Percentiles rank a stretch among this genome's conserved stretches.
These are phyloP conservation scores for Corynascus novoguineensis DNA, from an alignment of 495 filamentous ascomycete species.

Conservation along the genomic window DNA sequence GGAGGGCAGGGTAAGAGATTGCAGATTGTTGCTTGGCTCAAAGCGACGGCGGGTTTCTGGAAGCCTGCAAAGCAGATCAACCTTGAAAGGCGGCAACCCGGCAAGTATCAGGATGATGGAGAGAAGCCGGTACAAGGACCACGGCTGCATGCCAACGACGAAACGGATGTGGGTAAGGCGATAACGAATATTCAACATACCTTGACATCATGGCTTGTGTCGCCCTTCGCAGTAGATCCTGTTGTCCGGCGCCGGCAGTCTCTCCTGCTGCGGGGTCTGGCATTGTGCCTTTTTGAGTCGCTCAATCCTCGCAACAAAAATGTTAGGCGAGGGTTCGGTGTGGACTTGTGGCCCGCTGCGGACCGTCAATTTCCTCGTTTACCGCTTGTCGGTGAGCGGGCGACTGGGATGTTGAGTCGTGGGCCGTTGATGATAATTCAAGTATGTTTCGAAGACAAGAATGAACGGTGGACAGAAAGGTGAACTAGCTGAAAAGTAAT, in stretches of 20 bases:
- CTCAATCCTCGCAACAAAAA: conserved; percentile 18
- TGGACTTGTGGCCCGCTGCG: conserved; percentile 9
- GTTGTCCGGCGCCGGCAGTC: conserved; percentile 29
- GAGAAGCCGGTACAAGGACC: conserved; percentile 15
- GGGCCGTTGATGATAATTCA: background rate
- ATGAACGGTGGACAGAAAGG: background rate
- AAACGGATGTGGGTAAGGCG: background rate
- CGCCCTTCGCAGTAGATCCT: conserved; percentile 50
- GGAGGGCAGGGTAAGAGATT: conserved; percentile 4
- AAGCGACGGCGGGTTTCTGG: conserved; percentile 22
- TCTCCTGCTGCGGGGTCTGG: conserved; percentile 28
- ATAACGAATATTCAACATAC: conserved; percentile 36
- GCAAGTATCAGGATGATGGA: conserved; percentile 19
- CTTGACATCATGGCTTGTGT: conserved; percentile 56
- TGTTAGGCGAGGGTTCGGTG: conserved; percentile 14
- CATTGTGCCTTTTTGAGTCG: conserved; percentile 26
- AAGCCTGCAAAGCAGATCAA: conserved; percentile 22
- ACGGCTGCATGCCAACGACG: conserved; percentile 3
- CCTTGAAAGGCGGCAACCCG: conserved; percentile 14
- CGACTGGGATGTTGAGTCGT: background rate
- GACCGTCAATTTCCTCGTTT: background rate
- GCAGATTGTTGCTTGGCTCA: no score
- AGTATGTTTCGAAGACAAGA: background rate
- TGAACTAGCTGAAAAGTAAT: background rate
- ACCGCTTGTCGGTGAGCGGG: background rate